These are phyloP conservation scores for Hypoxylon sp. DNA, from an alignment of 2,329 filamentous ascomycete genomes.

Conservation along the genomic window DNA sequence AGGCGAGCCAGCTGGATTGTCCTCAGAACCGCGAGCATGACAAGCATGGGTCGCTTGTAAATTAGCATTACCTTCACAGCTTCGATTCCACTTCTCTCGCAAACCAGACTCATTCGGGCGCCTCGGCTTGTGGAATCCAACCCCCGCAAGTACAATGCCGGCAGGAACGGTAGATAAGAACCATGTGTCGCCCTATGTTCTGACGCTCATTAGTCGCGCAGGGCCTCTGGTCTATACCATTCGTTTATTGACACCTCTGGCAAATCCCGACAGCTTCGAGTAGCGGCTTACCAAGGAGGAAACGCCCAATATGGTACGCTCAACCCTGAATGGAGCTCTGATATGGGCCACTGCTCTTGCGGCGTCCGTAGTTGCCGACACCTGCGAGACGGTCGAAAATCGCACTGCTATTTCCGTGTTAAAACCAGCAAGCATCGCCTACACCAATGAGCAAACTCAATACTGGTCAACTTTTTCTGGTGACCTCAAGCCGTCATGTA, in stretches of 20 bases:
- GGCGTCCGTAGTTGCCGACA: constrained; percentile 46
- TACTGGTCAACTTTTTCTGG: constrained; percentile 63
- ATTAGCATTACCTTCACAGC: constrained; percentile 23
- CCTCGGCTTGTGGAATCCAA: constrained; percentile 17
- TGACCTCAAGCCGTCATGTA: constrained; percentile 61
- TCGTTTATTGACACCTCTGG: constrained; percentile 2
- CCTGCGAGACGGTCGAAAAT: constrained; percentile 56
- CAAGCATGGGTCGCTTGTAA: constrained; percentile 10
- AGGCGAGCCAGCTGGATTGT: constrained; percentile 15
- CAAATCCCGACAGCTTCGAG: constrained; percentile 13
- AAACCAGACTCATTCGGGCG: constrained; percentile 1
- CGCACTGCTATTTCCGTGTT: constrained; percentile 53
- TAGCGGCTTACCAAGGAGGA: constrained; percentile 1
- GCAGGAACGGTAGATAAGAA: constrained; percentile 18
- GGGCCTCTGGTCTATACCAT: constrained; percentile 7
- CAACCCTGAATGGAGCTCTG: constrained; percentile 33
- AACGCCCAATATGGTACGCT: constrained; percentile 36
- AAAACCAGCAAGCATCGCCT: constrained; percentile 52
- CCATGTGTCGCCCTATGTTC: constrained; percentile 6
- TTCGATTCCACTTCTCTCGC: constrained; percentile 20
- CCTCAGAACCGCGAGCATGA: constrained; percentile 2
- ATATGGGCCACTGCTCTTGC: constrained; percentile 38
- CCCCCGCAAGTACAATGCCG: constrained; percentile 6
- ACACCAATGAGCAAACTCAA: constrained; percentile 56
- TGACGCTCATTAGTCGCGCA: constrained; percentile 13